Evolutionary conservation across 345 rosid genomes (phyloP).

Genomic region (Aquilaria yunnanensis): DNA sequence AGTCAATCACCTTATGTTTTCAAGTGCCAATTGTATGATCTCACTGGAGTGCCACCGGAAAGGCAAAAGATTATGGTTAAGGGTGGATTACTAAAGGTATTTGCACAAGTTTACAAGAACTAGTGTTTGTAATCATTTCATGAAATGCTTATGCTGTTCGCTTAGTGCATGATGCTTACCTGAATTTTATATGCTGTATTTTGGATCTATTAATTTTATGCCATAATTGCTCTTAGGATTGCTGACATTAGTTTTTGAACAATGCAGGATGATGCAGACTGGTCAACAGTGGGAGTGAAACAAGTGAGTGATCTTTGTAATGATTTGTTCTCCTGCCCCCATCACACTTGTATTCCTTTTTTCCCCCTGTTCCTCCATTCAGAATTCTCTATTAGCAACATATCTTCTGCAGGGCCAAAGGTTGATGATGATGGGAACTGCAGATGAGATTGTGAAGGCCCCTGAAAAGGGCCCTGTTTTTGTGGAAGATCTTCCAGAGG

Average conservation of each 20-base stretch:
- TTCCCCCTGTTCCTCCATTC: background rate
- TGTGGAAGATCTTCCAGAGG: conserved; percentile 95
- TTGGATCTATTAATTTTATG: background rate
- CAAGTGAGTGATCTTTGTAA: conserved; percentile 35
- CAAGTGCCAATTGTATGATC: conserved; percentile 85
- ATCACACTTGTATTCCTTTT: background rate
- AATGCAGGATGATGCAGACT: conserved; percentile 87
- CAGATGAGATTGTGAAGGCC: conserved; percentile 90
- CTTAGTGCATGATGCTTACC: background rate
- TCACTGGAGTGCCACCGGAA: conserved; percentile 93
- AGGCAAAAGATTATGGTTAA: conserved; percentile 98
- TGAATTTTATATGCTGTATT: background rate
- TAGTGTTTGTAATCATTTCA: background rate
- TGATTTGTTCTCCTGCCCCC: background rate
- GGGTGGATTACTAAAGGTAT: conserved; percentile 91
- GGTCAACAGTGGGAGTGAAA: conserved; percentile 79
- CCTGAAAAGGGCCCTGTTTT: conserved; percentile 94
- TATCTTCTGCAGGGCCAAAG: conserved; percentile 66
- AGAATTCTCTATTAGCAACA: background rate
- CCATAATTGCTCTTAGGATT: background rate
- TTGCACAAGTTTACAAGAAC: background rate
- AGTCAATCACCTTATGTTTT: conserved; percentile 75
- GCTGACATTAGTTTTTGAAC: conserved; percentile 5
- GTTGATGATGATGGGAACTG: conserved; percentile 99
- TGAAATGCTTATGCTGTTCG: background rate